Evolutionary conservation across 768 basidiomycete species (phyloP), one percentile per base, ranked within the genome.

Genomic region (Suillus cothurnatus): DNA sequence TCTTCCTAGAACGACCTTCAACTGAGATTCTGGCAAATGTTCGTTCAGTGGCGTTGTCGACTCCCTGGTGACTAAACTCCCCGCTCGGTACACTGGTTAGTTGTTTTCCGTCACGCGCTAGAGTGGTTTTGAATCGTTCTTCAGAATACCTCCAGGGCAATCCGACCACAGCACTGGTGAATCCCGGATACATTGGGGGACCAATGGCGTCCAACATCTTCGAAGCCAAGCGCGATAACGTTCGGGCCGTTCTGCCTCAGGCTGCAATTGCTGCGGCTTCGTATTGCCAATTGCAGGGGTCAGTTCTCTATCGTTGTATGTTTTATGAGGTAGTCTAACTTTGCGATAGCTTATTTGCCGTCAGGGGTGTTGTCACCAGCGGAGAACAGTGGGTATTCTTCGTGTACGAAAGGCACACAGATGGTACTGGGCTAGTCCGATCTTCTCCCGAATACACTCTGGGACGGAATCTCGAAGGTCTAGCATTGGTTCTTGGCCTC

Each of bases 21-120:
- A 59, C n/a, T 11, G 28, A 59, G 58, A 39, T 11, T 59, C 59
- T 47, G 69, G 62, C 7, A 69, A 66, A 41, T 66, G 17, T 53
- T 72, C 70, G 26, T 71, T 71, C 50, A 49, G 66, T 32, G 66
- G 66, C 47, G 61, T 64, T 26, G 63, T 71, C 23, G 69, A 68
- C 63, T 38, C 23, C 36, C 58, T 59, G 58, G 36, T 59, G 58
- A 59, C 36, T 59, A 68, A 68, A 52, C 47, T 68, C n/a, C 67
- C 68, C 21, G 26, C 31, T 31, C 12, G 38, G 55, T 69, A 69
- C 50, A 49, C 57, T 26, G 21, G 67, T 69, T 28, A 39, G 63
- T 31, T 39, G 23, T 36, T 59, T 59, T 38, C 21, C 3, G n/a
- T 59, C 34, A 11, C 4, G 9, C 9, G 36, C 21, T 60, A 31